Percentiles rank a stretch among this genome's conserved stretches.
phyloP scores from a whole-genome alignment of 2,329 filamentous ascomycete species.

The Fusarium kyushuense region DNA sequence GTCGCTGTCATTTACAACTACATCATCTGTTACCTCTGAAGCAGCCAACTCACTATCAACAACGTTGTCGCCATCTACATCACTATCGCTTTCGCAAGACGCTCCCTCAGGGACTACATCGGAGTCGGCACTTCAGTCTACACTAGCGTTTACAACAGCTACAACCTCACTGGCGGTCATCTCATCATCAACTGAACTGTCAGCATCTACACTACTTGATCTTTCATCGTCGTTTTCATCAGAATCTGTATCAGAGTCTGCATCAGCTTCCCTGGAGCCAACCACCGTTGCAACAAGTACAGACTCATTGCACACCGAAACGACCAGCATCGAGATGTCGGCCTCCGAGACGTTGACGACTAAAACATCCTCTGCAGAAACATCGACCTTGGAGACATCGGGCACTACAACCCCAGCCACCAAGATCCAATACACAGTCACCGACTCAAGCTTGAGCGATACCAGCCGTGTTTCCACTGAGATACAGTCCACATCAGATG shows the following conservation, averaged over 20 bases:
- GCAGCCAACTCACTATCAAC: too few relatives aligned
- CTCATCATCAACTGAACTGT: background rate
- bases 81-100: too few relatives aligned
- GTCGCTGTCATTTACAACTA: background rate
- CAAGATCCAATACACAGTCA: fast-evolving
- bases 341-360: background rate
- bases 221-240: background rate
- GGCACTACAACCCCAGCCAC: background rate
- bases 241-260: fast-evolving
- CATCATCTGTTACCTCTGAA: background rate
- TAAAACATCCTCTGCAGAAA: fast-evolving
- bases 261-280: background rate
- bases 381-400: background rate
- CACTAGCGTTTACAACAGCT: background rate
- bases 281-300: background rate
- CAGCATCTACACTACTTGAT: too few relatives aligned
- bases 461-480: background rate
- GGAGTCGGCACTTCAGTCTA: too few relatives aligned
- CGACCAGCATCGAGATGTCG: background rate
- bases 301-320: background rate
- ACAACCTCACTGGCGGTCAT: background rate
- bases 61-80: too few relatives aligned
- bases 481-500: background rate
- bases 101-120: too few relatives aligned
- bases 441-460: fast-evolving